These are phyloP conservation scores for Penicillium sp. DNA, from an alignment of 2,329 filamentous ascomycete species.

Conservation along the genomic window DNA sequence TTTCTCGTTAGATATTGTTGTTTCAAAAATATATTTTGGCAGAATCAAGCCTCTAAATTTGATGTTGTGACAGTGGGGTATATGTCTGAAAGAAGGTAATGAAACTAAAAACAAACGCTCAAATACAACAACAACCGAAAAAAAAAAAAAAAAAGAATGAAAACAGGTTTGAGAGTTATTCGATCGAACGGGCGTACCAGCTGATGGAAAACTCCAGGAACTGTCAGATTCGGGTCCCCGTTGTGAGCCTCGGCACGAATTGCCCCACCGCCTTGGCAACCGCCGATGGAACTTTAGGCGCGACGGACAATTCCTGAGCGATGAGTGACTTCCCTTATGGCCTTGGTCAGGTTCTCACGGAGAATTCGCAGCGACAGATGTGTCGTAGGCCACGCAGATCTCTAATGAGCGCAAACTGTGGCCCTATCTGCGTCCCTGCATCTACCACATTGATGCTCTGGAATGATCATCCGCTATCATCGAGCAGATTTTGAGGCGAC, in stretches of 20 bases:
- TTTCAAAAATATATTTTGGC: neutral
- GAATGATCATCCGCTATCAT: constrained; percentile 38
- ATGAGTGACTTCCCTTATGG: neutral
- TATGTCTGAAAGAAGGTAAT: neutral
- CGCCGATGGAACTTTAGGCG: neutral
- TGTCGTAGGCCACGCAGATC: neutral
- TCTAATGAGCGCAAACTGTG: too few species aligned
- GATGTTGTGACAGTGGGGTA: neutral
- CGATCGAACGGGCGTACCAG: neutral
- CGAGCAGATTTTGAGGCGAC: constrained; percentile 52
- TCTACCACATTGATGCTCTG: neutral
- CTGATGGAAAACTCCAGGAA: neutral
- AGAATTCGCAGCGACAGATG: neutral
- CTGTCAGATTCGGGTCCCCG: neutral
- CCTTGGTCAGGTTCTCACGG: neutral
- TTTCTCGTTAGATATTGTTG: too few species aligned
- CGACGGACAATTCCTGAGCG: neutral
- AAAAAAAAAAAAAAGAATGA: too few species aligned
- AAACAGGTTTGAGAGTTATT: too few species aligned
- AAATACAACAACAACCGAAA: neutral
- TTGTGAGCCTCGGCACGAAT: neutral
- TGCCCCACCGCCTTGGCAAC: neutral
- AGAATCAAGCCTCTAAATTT: neutral
- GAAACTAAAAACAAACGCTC: neutral
- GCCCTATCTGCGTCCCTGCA: neutral